These are phyloP conservation scores for Pleurotus tuber-regium DNA, from an alignment of 768 basidiomycete species.

Conservation along the genomic window DNA sequence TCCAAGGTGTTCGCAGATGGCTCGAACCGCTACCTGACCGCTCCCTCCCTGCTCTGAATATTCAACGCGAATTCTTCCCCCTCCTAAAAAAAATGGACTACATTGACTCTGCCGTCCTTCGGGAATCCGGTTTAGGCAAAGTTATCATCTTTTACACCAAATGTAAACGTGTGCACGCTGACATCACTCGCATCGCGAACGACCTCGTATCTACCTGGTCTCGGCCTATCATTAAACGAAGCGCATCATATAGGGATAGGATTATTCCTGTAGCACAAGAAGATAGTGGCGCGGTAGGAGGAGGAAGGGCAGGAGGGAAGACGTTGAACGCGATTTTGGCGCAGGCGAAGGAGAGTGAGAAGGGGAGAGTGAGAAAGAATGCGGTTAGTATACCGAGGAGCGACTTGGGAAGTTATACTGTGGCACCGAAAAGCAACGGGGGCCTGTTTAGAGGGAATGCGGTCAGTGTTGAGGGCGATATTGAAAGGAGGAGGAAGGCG, in stretches of 20 bases:
- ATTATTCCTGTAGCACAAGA: conserved; percentile 58
- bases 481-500: conserved; percentile 70
- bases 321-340: conserved; percentile 72
- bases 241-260: conserved; percentile 76
- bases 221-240: conserved; percentile 88
- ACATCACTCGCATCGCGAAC: conserved; percentile 78
- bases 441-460: conserved; percentile 48
- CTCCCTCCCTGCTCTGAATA: conserved; percentile 92
- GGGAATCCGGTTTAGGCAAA: conserved; percentile 86
- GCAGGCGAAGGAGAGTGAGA: conserved; percentile 65
- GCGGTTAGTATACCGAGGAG: conserved; percentile 82
- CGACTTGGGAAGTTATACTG: conserved; percentile 72
- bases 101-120: conserved; percentile 87
- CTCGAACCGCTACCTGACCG: conserved; percentile 92
- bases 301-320: conserved; percentile 31
- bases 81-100: conserved; percentile 86
- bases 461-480: conserved; percentile 67
- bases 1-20: conserved; percentile 88
- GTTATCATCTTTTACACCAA: conserved; percentile 96
- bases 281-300: conserved; percentile 29
- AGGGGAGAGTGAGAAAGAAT: conserved; percentile 68
- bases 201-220: conserved; percentile 87
- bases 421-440: conserved; percentile 69
- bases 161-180: conserved; percentile 82
- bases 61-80: conserved; percentile 89